Conservation (phyloP, 2,329 filamentous ascomycete species). For the Verticillium albo-atrum region DNA sequence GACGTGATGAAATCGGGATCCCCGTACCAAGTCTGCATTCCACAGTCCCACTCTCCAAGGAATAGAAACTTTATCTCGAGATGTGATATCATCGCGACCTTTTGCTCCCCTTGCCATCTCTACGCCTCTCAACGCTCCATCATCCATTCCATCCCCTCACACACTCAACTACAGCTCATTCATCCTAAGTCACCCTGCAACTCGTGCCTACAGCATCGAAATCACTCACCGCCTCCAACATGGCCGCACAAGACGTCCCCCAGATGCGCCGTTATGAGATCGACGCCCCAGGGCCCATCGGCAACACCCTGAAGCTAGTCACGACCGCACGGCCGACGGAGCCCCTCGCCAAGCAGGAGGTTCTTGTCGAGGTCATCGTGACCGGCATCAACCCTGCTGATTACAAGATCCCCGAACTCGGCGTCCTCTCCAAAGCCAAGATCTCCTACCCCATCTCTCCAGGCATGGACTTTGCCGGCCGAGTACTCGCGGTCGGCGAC, state of each 20-base stretch:
- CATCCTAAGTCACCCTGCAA: not conserved
- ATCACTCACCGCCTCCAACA: not conserved
- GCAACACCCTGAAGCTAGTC: not conserved
- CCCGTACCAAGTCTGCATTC: not conserved
- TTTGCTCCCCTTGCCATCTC: not conserved
- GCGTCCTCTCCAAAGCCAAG: conserved; percentile 32
- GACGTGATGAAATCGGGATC: not conserved
- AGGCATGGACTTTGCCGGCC: conserved; percentile 44
- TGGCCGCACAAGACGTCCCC: not conserved
- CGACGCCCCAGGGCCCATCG: not conserved
- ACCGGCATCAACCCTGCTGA: conserved; percentile 58
- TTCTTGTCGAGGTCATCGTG: conserved; percentile 51
- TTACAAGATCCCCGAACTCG: conserved; percentile 51
- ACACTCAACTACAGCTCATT: not conserved
- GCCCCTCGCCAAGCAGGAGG: conserved; percentile 30
- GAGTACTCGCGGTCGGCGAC: conserved; percentile 28
- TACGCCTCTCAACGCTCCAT: not conserved
- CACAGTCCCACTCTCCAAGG: not conserved
- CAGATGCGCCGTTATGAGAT: not conserved
- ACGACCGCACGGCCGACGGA: conserved; percentile 35
- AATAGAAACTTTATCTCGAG: not conserved
- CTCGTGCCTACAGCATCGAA: not conserved
- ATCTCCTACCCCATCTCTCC: conserved; percentile 40
- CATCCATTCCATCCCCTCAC: not conserved
- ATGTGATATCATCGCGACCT: not conserved